Evolutionary conservation across 2,329 filamentous ascomycete genomes (phyloP), one percentile per base, ranked within the genome.

Genomic region (Chrysoporthe cubensis): DNA sequence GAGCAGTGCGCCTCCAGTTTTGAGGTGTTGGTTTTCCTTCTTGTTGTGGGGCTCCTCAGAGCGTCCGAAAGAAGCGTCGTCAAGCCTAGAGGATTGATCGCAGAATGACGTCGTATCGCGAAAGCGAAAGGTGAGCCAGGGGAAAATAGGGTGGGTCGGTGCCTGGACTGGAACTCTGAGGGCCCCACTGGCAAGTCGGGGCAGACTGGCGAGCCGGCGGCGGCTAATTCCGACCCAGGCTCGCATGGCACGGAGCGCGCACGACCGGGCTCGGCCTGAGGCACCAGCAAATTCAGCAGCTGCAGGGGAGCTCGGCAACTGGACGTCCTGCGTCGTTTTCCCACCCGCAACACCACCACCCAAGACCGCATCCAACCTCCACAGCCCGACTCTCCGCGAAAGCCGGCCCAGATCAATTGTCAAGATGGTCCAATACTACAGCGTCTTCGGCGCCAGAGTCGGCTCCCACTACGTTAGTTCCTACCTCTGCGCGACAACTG

Each of bases 391-490:
- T 73, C 70, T 70, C 72, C 70, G 68, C 69, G 64, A 69, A 68
- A 70, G 69, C 66, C 65, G 67, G 67, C 68, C 72, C 66, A 69
- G 72, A 73, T 71, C 72, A 57, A 74, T 75, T 76, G 75, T 73
- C 79, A 82, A 77, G 68, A 84, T 84, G 82, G 81, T 82, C 73
- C 76, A 78, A 72, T 80, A 78, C 74, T 89, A 88, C 82, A 83
- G 77, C 72, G 80, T 89, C 75, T 80, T 86, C 78, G 87, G 87
- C 80, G 83, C 82, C 76, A 83, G 88, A 78, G 78, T 89, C 78
- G 87, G 82, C 80, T 87, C 86, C 71, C 87, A 88, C 82, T 83
- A 87, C 80, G 87, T 89, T 74, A 76, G 87, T 84, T 68, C 71
- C 59, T 66, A 66, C 62, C 65, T 56, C n/a, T 40, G 4, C 52